Evolutionary conservation across 306 rosid genomes (phyloP).

Genomic region (Quercus bicolor): DNA sequence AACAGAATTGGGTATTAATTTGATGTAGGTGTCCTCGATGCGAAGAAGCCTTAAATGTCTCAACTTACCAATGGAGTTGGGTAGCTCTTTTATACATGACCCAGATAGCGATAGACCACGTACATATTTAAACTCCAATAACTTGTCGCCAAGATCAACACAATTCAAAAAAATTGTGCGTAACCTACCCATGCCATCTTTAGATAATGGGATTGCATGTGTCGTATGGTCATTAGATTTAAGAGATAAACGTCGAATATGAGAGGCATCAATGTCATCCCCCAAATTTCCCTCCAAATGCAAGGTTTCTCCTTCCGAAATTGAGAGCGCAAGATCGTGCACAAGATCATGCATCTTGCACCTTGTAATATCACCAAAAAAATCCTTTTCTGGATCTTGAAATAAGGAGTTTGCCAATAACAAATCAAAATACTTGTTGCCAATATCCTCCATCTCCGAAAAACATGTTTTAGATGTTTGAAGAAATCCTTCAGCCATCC

Average conservation of each 20-base stretch:
- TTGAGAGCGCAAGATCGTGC: conserved; percentile 16
- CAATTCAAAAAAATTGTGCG: not conserved
- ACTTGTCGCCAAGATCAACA: not conserved
- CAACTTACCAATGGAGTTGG: not conserved
- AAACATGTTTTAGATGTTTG: not conserved
- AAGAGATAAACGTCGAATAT: no score
- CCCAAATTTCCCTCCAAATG: no score
- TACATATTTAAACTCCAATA: not conserved
- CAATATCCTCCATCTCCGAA: no score
- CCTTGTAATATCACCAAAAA: not conserved
- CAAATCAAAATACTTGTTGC: no score
- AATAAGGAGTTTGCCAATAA: conserved; percentile 9
- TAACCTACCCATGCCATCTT: not conserved
- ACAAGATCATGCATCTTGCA: conserved; percentile 28
- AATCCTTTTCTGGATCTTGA: not conserved
- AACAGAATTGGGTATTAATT: no score
- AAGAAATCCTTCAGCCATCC: conserved; percentile 24
- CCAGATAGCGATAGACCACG: not conserved
- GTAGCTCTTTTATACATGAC: not conserved
- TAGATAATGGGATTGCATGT: not conserved
- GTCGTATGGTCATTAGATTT: no score
- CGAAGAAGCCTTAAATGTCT: no score
- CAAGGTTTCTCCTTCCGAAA: not conserved
- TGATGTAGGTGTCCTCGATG: no score
- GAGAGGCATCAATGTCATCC: not conserved